Percentiles rank a stretch among this genome's conserved stretches.
Conservation (phyloP, 1,284 basidiomycete genomes). For the Ceratobasidium sp. region DNA sequence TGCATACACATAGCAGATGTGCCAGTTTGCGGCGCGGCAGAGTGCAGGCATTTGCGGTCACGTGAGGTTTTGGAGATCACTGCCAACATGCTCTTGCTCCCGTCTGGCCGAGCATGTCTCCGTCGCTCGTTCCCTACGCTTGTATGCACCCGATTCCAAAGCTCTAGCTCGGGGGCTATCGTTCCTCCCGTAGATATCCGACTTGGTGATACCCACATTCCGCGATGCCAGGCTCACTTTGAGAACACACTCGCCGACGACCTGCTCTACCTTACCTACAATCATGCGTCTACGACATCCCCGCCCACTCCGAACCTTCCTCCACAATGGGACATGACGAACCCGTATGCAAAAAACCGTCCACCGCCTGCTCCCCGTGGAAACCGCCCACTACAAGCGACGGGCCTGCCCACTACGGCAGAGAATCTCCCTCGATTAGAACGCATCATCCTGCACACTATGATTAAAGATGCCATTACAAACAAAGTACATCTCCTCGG, state of each 20-base stretch:
- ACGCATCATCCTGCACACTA: conserved; percentile 84
- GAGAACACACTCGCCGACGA: conserved; percentile 83
- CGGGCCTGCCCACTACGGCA: conserved; percentile 65
- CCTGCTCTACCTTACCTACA: conserved; percentile 95
- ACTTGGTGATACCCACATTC: conserved; percentile 70
- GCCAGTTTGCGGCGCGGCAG: conserved; percentile 15
- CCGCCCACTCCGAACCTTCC: conserved; percentile 48
- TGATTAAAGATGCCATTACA: conserved; percentile 81
- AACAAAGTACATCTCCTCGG: conserved; percentile 84
- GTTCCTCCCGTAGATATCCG: conserved; percentile 38
- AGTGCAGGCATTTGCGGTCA: conserved; percentile 11
- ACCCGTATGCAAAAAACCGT: conserved; percentile 57
- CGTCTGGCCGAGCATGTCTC: conserved; percentile 7
- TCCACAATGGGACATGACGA: conserved; percentile 49
- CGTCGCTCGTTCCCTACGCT: background rate
- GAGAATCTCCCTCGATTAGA: conserved; percentile 82
- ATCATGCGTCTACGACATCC: conserved; percentile 64
- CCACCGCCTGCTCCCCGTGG: conserved; percentile 54
- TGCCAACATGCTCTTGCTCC: conserved; percentile 17
- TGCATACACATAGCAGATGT: conserved; percentile 16
- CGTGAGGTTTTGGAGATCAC: conserved; percentile 17
- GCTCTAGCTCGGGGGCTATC: conserved; percentile 4
- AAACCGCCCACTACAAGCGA: conserved; percentile 54
- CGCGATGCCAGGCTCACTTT: conserved; percentile 88
- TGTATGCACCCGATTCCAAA: conserved; percentile 4